Evolutionary conservation across 2,329 filamentous ascomycete genomes (phyloP).

Genomic region (Penicillium hordei): DNA sequence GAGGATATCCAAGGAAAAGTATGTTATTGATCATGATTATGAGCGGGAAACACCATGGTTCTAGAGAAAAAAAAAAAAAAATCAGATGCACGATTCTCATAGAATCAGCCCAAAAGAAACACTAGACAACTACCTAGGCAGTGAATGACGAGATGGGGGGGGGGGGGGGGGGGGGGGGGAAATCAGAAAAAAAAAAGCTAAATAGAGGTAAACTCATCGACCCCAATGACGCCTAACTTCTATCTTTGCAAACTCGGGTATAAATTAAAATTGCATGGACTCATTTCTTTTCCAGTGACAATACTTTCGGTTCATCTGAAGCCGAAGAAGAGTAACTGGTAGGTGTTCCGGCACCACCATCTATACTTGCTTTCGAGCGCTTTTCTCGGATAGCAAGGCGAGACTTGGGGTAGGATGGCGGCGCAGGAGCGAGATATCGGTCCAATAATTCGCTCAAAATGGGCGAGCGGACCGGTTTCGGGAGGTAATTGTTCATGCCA

Average conservation of each 20-base stretch:
- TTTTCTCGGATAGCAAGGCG: conserved; percentile 34
- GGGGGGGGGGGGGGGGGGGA: too few species aligned
- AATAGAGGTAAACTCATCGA: conserved; percentile 2
- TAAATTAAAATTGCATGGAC: conserved; percentile 18
- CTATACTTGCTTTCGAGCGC: conserved; percentile 29
- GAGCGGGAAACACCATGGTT: neutral
- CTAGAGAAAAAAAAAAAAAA: neutral
- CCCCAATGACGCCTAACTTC: conserved; percentile 17
- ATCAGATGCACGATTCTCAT: neutral
- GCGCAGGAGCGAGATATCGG: conserved; percentile 58
- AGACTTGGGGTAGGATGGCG: conserved; percentile 39
- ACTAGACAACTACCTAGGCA: neutral
- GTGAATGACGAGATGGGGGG: neutral
- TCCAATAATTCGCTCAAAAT: conserved; percentile 82
- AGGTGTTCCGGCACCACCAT: conserved; percentile 27
- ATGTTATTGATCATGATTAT: neutral
- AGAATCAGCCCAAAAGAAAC: neutral
- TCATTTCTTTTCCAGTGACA: conserved; percentile 24
- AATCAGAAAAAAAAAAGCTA: neutral
- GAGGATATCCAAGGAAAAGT: neutral
- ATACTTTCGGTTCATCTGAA: conserved; percentile 26
- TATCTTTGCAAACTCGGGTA: conserved; percentile 22
- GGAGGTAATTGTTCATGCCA: conserved; percentile 96
- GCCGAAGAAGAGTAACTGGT: conserved; percentile 29
- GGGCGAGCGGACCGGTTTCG: conserved; percentile 89